Evolutionary conservation across 768 basidiomycete genomes (phyloP).

Genomic region (Vararia minispora): DNA sequence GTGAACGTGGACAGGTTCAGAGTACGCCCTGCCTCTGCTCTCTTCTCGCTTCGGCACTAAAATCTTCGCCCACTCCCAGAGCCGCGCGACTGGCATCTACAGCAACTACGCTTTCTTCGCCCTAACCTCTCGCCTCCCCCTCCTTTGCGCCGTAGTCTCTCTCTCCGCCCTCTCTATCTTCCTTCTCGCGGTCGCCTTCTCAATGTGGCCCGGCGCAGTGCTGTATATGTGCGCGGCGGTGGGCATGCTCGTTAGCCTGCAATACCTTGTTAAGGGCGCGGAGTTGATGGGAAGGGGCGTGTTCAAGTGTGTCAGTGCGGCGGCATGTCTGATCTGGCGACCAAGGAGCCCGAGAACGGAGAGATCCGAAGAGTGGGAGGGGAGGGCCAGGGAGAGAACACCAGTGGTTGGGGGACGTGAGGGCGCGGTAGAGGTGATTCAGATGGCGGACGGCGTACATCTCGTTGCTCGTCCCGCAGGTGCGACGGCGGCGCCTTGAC

Average conservation of each 20-base stretch:
- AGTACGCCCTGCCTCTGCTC: constrained; percentile 25
- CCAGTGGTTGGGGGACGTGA: too few relatives aligned
- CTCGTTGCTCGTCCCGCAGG: too few relatives aligned
- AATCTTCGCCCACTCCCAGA: constrained; percentile 18
- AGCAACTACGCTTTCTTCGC: constrained; percentile 58
- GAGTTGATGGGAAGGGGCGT: too few relatives aligned
- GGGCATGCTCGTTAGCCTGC: constrained; percentile 48
- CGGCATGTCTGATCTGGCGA: too few relatives aligned
- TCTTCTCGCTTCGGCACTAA: not conserved
- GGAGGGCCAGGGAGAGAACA: too few relatives aligned
- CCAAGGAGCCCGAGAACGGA: too few relatives aligned
- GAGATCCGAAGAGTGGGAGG: too few relatives aligned
- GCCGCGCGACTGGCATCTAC: constrained; percentile 44
- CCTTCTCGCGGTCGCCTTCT: constrained; percentile 48
- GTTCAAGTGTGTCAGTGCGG: too few relatives aligned
- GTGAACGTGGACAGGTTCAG: constrained; percentile 39
- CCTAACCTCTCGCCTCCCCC: constrained; percentile 52
- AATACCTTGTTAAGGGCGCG: constrained; percentile 44
- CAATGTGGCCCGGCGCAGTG: constrained; percentile 53
- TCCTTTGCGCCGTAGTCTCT: constrained; percentile 47
- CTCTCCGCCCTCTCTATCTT: constrained; percentile 49
- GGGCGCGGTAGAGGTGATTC: too few relatives aligned
- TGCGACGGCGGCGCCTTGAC: too few relatives aligned
- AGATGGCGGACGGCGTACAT: too few relatives aligned
- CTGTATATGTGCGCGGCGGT: constrained; percentile 45